Base-by-base conservation (phyloP, 768 basidiomycete genomes). In the Xanthoconium stramineum region DNA sequence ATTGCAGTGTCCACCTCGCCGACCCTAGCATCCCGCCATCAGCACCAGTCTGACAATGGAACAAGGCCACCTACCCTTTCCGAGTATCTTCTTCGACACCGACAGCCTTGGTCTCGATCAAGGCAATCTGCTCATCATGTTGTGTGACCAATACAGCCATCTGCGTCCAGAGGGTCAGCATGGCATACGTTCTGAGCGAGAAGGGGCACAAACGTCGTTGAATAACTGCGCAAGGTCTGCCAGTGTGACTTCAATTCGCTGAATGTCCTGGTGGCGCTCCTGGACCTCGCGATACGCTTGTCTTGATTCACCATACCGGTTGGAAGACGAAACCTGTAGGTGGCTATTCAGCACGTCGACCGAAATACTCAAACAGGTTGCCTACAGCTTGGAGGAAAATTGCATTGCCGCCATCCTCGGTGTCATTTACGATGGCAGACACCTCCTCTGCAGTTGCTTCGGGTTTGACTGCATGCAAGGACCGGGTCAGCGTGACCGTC, bases 191-290 rank as follows among this genome's bases (percentile, higher is more conserved):
- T 37, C 2, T 20, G 33, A 45, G 36, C 30, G 60, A 49, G 39
- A 49, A 36, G 11, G 10, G 14, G 20, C 19, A 61, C 80, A 28
- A 56, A 89, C 91, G 65, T 98, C 94, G 59, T 79, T 83, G 74
- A 95, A 94, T 63, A 98, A 73, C 66, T 92, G 89, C 5, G 89
- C 91, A 47, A 98, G 78, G 70, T 96, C 92, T n/a, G 82, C 86
- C 46, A 96, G 74, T 5, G 94, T 97, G 62, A 82, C 78, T 70
- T 96, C 93, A 67, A 96, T 92, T 69, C 82, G 84, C 61, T 81
- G 80, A 61, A 98, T 82, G 57, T 97, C 93, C 64, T 86, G 80
- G 67, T 95, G 92, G 36, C 94, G 82, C 55, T 89, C 84, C 68
- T 95, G 94, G 0, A 94, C 93, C 72, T 97, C 94, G 48, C 84